These are phyloP conservation scores for Aphanocladium album DNA, from an alignment of 2,329 filamentous ascomycete genomes.

Conservation along the genomic window DNA sequence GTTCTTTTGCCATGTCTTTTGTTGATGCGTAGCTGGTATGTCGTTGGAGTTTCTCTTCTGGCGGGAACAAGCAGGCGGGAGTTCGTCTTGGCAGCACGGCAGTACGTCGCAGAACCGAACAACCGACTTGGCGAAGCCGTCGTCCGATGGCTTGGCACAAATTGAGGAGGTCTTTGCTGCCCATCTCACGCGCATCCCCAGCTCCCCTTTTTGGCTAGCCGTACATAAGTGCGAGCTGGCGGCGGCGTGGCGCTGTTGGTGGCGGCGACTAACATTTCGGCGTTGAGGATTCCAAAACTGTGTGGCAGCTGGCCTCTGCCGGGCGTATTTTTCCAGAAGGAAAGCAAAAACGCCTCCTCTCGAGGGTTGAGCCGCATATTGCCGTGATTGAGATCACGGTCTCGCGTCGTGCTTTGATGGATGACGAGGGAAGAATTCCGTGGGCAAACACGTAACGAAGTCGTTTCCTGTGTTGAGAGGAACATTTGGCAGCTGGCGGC, in stretches of 20 bases:
- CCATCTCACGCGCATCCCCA: not conserved
- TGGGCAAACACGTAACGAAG: not conserved
- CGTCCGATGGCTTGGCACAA: slow-evolving; percentile 6
- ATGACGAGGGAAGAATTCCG: not conserved
- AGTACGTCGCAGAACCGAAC: not conserved
- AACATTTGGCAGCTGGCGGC: not conserved
- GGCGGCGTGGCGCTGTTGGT: not conserved
- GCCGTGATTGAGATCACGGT: not conserved
- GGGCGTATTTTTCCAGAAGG: not conserved
- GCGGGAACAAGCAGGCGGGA: slow-evolving; percentile 3
- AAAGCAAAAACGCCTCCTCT: not conserved
- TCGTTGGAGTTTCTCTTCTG: not conserved
- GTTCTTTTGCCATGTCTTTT: no score
- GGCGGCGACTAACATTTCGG: not conserved
- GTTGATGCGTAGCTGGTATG: not conserved
- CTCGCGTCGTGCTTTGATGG: not conserved
- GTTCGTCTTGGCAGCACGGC: slow-evolving; percentile 7
- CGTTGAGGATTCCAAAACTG: not conserved
- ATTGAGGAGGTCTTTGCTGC: not conserved
- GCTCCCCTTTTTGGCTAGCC: not conserved
- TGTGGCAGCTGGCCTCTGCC: not conserved
- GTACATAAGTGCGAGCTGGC: not conserved
- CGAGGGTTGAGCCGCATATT: not conserved
- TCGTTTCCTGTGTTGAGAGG: not conserved
- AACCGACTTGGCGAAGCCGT: slow-evolving; percentile 1